Conservation (phyloP, 768 basidiomycete species). For the Termitomyces sp. region DNA sequence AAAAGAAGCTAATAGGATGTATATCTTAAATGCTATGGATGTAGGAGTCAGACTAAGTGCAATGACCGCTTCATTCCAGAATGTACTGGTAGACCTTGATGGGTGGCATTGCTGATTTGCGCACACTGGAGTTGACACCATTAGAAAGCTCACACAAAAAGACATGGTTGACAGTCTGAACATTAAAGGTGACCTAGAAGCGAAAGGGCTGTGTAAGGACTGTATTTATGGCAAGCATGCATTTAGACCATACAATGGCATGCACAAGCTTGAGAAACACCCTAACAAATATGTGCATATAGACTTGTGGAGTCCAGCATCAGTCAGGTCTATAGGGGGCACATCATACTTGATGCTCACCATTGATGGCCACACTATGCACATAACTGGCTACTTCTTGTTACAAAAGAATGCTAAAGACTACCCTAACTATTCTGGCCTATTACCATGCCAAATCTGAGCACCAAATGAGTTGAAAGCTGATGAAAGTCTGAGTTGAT, state of each 20-base stretch:
- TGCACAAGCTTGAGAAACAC: neutral
- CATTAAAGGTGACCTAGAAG: neutral
- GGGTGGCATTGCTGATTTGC: neutral
- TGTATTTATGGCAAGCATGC: neutral
- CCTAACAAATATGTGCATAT: neutral
- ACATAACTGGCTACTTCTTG: no score
- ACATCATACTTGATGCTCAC: no score
- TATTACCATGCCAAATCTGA: no score
- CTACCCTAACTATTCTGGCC: no score
- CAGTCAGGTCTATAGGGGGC: no score
- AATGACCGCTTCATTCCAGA: neutral
- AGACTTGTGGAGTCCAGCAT: no score
- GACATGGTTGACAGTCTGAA: neutral
- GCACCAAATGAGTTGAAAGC: no score
- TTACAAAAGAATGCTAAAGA: no score
- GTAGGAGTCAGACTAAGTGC: neutral
- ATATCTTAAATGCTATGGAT: neutral
- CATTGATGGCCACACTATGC: no score
- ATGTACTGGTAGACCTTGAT: neutral
- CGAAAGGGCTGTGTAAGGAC: neutral
- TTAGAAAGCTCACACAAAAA: neutral
- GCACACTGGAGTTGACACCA: neutral
- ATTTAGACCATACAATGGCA: neutral
- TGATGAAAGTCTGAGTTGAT: no score
- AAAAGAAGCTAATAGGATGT: neutral